These are phyloP conservation scores for Xylaria scruposa DNA, from an alignment of 495 filamentous ascomycete genomes.

Conservation along the genomic window DNA sequence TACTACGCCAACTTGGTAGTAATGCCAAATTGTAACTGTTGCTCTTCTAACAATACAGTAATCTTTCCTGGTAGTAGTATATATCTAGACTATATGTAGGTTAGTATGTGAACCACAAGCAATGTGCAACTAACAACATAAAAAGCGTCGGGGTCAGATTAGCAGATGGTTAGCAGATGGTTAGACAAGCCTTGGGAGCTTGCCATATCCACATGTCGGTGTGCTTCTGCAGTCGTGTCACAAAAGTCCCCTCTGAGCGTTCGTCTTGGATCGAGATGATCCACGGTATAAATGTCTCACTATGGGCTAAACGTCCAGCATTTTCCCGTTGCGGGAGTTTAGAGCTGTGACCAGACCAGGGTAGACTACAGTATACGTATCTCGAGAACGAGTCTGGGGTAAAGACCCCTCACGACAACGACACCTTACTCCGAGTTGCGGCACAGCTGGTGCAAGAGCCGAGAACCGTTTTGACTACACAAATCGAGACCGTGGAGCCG, in stretches of 20 bases:
- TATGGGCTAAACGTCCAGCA: constrained; percentile 1
- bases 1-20: background rate
- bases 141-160: background rate
- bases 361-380: background rate
- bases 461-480: background rate
- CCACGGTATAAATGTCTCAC: background rate
- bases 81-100: background rate
- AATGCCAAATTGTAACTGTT: background rate
- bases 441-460: background rate
- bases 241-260: background rate
- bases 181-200: background rate
- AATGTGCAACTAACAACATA: background rate
- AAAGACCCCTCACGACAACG: background rate
- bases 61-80: background rate
- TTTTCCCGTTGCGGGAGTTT: constrained; percentile 9
- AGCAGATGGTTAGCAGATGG: background rate
- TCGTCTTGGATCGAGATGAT: background rate
- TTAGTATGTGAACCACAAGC: background rate
- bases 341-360: background rate
- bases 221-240: background rate
- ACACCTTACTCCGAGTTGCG: background rate
- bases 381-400: background rate
- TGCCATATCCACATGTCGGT: background rate
- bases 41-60: background rate
- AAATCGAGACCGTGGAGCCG: background rate